Conservation (phyloP, 75 land plant genomes). For the Sequoia sempervirens region DNA sequence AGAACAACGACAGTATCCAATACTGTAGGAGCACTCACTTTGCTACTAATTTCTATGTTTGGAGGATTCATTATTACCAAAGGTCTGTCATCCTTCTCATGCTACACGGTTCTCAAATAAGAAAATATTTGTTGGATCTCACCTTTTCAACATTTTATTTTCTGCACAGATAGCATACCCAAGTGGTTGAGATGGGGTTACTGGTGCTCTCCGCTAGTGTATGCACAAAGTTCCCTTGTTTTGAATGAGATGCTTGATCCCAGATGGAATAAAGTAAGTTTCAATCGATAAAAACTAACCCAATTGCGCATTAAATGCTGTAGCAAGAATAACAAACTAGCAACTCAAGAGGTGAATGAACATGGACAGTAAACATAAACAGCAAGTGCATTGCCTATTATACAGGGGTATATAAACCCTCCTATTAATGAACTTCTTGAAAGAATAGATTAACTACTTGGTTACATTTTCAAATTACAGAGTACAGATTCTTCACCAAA, state of each 20-base stretch:
- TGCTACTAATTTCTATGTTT: slow-evolving; percentile 48
- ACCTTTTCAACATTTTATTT: too few relatives aligned
- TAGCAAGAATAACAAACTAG: not conserved
- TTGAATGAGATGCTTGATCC: too few relatives aligned
- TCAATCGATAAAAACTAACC: too few relatives aligned
- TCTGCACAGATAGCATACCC: slow-evolving; percentile 37
- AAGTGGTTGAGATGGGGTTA: slow-evolving; percentile 70
- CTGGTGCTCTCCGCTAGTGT: too few relatives aligned
- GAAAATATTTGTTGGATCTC: too few relatives aligned
- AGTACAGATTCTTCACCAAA: slow-evolving; percentile 5
- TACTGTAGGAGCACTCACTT: not conserved
- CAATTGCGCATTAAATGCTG: too few relatives aligned
- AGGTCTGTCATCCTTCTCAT: slow-evolving; percentile 19
- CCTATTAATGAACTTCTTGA: too few relatives aligned
- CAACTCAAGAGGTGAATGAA: slow-evolving; percentile 53
- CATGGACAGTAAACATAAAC: slow-evolving; percentile 39
- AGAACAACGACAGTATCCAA: slow-evolving; percentile 4
- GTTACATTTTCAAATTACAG: not conserved
- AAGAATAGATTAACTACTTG: not conserved
- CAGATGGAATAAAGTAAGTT: too few relatives aligned
- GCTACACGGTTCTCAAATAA: not conserved
- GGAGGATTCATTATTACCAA: slow-evolving; percentile 82
- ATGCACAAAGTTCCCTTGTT: too few relatives aligned
- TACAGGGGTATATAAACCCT: too few relatives aligned
- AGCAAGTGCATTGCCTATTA: too few relatives aligned